Evolutionary conservation across 2,329 filamentous ascomycete species (phyloP).

Genomic region (Aspergillus sp.): DNA sequence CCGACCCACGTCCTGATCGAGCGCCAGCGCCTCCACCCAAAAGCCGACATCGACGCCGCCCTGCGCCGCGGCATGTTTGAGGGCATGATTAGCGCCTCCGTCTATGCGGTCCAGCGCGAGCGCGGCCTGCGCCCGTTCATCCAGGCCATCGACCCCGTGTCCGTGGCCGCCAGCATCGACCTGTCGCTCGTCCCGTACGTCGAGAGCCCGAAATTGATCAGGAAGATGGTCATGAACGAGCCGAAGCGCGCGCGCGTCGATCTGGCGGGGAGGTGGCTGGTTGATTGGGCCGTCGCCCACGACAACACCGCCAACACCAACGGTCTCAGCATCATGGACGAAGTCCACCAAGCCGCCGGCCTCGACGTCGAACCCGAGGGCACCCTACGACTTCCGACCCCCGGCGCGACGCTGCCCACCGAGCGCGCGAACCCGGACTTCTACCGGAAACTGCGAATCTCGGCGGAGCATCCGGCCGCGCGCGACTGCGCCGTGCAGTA

Average conservation of each 20-base stretch:
- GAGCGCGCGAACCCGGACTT: not conserved
- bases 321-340: too few relatives aligned
- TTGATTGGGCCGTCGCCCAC: conserved; percentile 1
- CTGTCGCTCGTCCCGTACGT: conserved; percentile 49
- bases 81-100: conserved; percentile 65
- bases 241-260: conserved; percentile 52
- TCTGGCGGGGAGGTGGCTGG: conserved; percentile 49
- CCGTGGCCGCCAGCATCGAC: conserved; percentile 23
- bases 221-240: conserved; percentile 9
- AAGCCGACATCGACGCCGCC: conserved; percentile 57
- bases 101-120: conserved; percentile 47
- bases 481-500: conserved; percentile 5
- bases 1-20: conserved; percentile 66
- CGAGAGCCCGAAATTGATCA: conserved; percentile 35
- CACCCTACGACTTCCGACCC: not conserved
- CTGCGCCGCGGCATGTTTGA: conserved; percentile 73
- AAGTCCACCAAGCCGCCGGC: not conserved
- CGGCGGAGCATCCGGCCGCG: conserved; percentile 9
- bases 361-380: not conserved
- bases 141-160: not conserved
- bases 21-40: conserved; percentile 54
- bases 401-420: not conserved
- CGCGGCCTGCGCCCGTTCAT: conserved; percentile 16
- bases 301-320: too few relatives aligned
- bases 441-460: not conserved